These are phyloP conservation scores for Furcasterigmium sp. DNA, from an alignment of 2,329 filamentous ascomycete species.

Conservation along the genomic window DNA sequence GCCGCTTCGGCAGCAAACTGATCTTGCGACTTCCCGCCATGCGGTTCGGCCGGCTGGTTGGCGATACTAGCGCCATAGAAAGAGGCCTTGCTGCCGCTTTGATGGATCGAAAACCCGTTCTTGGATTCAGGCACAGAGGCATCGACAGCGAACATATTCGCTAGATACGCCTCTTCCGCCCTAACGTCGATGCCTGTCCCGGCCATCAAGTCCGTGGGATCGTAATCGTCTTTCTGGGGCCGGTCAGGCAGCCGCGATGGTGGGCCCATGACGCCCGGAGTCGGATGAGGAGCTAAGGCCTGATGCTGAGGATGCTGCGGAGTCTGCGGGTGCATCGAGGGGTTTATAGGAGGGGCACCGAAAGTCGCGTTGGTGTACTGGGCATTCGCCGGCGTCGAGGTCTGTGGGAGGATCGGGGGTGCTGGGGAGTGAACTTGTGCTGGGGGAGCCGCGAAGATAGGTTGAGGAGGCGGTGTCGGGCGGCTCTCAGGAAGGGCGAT, in stretches of 20 bases:
- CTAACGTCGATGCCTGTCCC: conserved; percentile 83
- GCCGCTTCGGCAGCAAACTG: conserved; percentile 62
- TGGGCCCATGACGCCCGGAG: conserved; percentile 44
- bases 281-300: conserved; percentile 17
- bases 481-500: conserved; percentile 14
- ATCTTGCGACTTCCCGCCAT: conserved; percentile 47
- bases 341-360: conserved; percentile 5
- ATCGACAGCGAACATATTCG: conserved; percentile 56
- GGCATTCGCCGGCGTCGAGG: conserved; percentile 5
- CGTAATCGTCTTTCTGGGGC: conserved; percentile 61
- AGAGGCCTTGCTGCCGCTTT: conserved; percentile 47
- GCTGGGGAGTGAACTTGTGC: conserved; percentile 5
- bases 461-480: conserved; percentile 13
- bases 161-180: conserved; percentile 79
- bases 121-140: conserved; percentile 38
- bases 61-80: conserved; percentile 63
- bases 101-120: conserved; percentile 50
- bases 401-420: conserved; percentile 9
- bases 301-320: conserved; percentile 4
- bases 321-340: conserved; percentile 1
- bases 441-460: conserved; percentile 2
- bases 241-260: conserved; percentile 58
- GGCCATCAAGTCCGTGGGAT: conserved; percentile 77
- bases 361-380: conserved; percentile 16
- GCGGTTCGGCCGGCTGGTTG: conserved; percentile 53